phyloP scores from a whole-genome alignment of 345 rosid genomes.

The Punica granatum region DNA sequence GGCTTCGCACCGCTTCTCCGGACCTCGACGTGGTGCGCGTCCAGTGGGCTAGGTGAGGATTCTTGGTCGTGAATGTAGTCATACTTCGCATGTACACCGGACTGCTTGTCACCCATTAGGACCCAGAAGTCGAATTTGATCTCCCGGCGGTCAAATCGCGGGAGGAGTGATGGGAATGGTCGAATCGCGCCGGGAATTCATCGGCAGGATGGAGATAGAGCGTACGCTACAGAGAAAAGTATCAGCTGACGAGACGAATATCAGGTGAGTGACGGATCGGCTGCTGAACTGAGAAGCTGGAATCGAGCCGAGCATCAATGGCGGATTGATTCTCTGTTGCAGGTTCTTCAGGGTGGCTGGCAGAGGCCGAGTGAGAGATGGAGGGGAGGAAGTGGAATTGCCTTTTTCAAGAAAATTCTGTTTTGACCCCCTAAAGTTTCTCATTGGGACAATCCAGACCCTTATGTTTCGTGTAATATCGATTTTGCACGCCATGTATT shows the following conservation, averaged over 20 bases:
- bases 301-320: too few species aligned
- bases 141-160: not conserved
- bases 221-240: not conserved
- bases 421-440: not conserved
- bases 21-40: conserved; percentile 49
- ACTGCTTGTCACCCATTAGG: conserved; percentile 10
- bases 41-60: conserved; percentile 37
- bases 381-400: not conserved
- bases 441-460: not conserved
- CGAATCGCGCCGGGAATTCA: not conserved
- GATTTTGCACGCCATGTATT: too few species aligned
- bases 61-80: conserved; percentile 35
- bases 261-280: too few species aligned
- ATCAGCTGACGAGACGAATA: too few species aligned
- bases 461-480: not conserved
- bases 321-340: not conserved
- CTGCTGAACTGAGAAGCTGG: too few species aligned
- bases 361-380: not conserved
- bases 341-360: too few species aligned
- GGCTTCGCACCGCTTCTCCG: conserved; percentile 29
- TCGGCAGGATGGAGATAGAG: not conserved
- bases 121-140: not conserved
- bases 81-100: conserved; percentile 32
- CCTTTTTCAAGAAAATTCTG: not conserved
- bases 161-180: not conserved